Evolutionary conservation across 768 basidiomycete species (phyloP), one percentile per base, ranked within the genome.

Genomic region (Boletus vinaceobasis): DNA sequence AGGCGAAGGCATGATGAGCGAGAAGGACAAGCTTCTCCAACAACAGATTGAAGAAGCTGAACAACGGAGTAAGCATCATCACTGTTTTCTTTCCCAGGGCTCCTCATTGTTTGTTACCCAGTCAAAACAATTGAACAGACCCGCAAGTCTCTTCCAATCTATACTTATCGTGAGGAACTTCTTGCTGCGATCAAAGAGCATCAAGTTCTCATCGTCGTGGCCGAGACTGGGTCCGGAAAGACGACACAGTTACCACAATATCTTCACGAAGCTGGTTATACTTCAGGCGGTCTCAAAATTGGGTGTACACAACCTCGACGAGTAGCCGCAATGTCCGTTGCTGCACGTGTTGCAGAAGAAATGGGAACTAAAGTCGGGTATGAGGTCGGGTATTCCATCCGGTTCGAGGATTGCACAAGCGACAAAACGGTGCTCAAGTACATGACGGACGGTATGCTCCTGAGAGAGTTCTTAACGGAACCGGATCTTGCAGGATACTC

Each of bases 381-480:
- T 63, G 96, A 98, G 74, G 97, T 99, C 47, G 97, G 97, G n/a
- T 99, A 99, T 72, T 96, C 95, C 33, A 99, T 99, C 63, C 92
- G 97, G 32, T 99, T 99, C 74, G 97, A 99, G 73, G 97, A 99
- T 72, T 97, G 94, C 71, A 99, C 97, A 19, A 97, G 93, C 76
- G 94, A 98, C 78, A 98, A 97, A 77, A 99, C 97, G 5, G 88
- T 95, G 42, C 78, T 99, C 66, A 98, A 99, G 74, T 99, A 99
- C 74, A 97, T 99, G 97, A 99, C 97, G 42, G 97, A 99, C 66
- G 97, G 97, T 33, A 98, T 99, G 97, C 79, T 99, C 27, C 75
- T 98, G 43, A 83, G 97, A 65, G 94, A 98, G 72, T 98, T 98
- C 73, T 74, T 99, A 65, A 98, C 97, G 10, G 97, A 99, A 71